Evolutionary conservation across 352 stramenopile species (phyloP).

Genomic region (Ochromonadaceae sp.): DNA sequence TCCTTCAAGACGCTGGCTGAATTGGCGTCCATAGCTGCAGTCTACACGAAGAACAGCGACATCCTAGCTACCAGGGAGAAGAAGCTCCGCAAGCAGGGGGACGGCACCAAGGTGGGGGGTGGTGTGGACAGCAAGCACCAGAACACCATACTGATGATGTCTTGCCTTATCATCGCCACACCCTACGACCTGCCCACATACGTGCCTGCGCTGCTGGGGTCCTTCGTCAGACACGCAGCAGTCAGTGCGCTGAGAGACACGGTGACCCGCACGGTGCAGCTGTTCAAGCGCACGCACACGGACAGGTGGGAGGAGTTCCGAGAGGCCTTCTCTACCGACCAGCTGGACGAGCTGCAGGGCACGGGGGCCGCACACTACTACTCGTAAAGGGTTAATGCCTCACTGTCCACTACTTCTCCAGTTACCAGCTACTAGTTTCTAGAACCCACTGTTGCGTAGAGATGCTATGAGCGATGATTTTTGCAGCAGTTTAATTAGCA

Average conservation of each 20-base stretch:
- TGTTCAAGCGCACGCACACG: constrained; percentile 11
- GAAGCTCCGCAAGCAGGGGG: neutral
- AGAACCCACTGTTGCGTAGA: no score
- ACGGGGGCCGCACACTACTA: constrained; percentile 15
- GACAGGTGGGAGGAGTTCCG: constrained; percentile 17
- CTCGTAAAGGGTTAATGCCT: no score
- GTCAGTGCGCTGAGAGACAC: neutral
- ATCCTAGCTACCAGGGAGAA: neutral
- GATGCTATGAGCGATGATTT: no score
- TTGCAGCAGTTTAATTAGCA: no score
- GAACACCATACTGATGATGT: neutral
- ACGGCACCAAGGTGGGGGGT: neutral
- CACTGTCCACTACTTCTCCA: no score
- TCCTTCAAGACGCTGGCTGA: neutral
- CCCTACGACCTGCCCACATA: constrained; percentile 9
- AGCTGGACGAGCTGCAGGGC: constrained; percentile 11
- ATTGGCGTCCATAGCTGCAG: neutral
- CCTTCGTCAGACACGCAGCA: neutral
- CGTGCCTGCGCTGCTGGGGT: neutral
- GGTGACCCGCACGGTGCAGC: neutral
- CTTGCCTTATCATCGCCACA: neutral
- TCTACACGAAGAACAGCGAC: constrained; percentile 5
- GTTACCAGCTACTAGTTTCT: no score
- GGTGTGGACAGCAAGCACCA: neutral
- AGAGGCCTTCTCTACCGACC: neutral